Conservation (phyloP, 192 early-diverging fungal species). For the Podila verticillata region DNA sequence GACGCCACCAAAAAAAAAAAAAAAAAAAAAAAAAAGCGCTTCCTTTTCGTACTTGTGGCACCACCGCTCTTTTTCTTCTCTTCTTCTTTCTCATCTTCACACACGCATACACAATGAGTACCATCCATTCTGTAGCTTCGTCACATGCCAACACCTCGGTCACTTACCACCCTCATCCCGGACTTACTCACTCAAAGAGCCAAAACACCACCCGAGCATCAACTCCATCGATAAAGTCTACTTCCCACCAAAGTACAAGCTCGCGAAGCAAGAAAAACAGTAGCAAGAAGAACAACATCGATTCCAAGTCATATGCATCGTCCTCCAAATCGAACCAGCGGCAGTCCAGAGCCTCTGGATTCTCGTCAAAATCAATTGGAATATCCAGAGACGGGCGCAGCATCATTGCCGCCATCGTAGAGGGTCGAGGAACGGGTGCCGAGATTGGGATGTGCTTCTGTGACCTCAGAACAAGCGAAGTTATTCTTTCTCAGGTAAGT, state of each 20-base stretch:
- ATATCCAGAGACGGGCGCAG: conserved; percentile 14
- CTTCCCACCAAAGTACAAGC: background rate
- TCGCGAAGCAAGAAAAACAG: background rate
- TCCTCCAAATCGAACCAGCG: conserved; percentile 2
- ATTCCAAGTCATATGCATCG: background rate
- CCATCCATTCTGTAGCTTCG: too few relatives aligned
- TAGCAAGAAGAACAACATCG: background rate
- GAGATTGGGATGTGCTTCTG: conserved; percentile 74
- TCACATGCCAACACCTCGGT: too few relatives aligned
- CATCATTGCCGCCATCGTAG: conserved; percentile 57
- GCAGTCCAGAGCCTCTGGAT: conserved; percentile 13
- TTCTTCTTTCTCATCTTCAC: too few relatives aligned
- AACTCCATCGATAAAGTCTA: too few relatives aligned
- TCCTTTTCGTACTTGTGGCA: too few relatives aligned
- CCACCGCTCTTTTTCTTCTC: too few relatives aligned
- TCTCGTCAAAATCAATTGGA: conserved; percentile 8
- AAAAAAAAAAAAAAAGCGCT: too few relatives aligned
- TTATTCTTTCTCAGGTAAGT: conserved; percentile 67
- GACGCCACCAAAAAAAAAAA: too few relatives aligned
- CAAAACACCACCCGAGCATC: too few relatives aligned
- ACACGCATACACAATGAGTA: too few relatives aligned
- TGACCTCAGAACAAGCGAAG: conserved; percentile 65
- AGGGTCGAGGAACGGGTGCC: conserved; percentile 55
- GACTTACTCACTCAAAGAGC: too few relatives aligned
- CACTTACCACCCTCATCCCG: too few relatives aligned